phyloP scores from a whole-genome alignment of 768 basidiomycete species.

The Daedalea quercina region DNA sequence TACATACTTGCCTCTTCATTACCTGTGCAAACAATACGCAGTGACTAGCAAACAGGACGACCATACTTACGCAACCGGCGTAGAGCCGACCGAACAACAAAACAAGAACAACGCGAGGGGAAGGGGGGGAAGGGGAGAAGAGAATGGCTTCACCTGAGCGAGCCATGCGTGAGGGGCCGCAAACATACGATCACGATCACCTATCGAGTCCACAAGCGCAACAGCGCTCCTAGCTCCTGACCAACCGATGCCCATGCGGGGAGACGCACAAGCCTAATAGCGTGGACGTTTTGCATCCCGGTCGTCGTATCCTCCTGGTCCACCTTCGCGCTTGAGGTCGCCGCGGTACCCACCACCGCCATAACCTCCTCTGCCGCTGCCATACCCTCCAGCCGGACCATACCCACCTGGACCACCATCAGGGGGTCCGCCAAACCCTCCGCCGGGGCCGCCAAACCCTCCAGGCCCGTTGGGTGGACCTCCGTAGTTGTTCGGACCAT shows the following conservation, averaged over 20 bases:
- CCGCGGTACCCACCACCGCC: slow-evolving; percentile 58
- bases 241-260: background rate
- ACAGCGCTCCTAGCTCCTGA: no score
- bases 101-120: background rate
- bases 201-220: no score
- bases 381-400: slow-evolving; percentile 39
- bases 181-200: background rate
- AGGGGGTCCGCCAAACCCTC: slow-evolving; percentile 31
- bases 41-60: background rate
- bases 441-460: slow-evolving; percentile 25
- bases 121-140: background rate
- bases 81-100: background rate
- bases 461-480: slow-evolving; percentile 17
- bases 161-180: background rate
- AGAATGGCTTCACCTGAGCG: background rate
- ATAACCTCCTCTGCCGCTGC: slow-evolving; percentile 32
- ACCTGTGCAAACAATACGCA: slow-evolving; percentile 6
- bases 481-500: slow-evolving; percentile 9
- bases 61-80: slow-evolving; percentile 6
- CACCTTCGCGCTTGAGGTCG: slow-evolving; percentile 73
- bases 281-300: slow-evolving; percentile 77
- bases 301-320: slow-evolving; percentile 74
- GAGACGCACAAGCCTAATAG: slow-evolving; percentile 37
- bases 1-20: slow-evolving; percentile 10
- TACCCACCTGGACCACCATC: slow-evolving; percentile 38